Evolutionary conservation across 2,329 filamentous ascomycete genomes (phyloP).

Genomic region (Monilinia polystroma): DNA sequence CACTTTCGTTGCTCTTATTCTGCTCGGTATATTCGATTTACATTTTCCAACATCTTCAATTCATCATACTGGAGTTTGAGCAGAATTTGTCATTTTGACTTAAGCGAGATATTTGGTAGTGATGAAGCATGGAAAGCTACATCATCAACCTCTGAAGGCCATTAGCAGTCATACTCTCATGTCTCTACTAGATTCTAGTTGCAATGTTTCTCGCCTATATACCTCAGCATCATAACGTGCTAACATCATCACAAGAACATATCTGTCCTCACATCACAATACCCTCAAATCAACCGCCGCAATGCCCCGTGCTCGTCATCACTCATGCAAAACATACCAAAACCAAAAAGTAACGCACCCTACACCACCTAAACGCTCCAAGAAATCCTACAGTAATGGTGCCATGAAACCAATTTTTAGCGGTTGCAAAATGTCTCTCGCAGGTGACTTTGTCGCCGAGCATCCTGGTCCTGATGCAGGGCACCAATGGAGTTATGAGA

Average conservation of each 20-base stretch:
- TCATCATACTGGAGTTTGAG: conserved; percentile 1
- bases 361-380: neutral
- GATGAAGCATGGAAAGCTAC: neutral
- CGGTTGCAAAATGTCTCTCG: conserved; percentile 54
- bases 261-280: too few species aligned
- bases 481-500: conserved; percentile 43
- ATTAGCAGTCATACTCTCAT: neutral
- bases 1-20: neutral
- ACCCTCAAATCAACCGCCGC: neutral
- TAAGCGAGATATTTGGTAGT: neutral
- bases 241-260: neutral
- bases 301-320: conserved; percentile 2
- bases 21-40: neutral
- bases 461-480: conserved; percentile 5
- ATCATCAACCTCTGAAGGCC: neutral
- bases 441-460: conserved; percentile 53
- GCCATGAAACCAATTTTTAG: conserved; percentile 48
- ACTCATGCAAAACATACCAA: conserved; percentile 4
- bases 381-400: conserved; percentile 19
- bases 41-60: neutral
- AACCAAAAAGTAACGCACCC: neutral
- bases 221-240: neutral
- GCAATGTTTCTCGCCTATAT: neutral
- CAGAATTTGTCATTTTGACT: neutral
- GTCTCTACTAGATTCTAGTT: neutral